phyloP scores from a whole-genome alignment of 1,284 basidiomycete genomes.

The Pascua sp. region DNA sequence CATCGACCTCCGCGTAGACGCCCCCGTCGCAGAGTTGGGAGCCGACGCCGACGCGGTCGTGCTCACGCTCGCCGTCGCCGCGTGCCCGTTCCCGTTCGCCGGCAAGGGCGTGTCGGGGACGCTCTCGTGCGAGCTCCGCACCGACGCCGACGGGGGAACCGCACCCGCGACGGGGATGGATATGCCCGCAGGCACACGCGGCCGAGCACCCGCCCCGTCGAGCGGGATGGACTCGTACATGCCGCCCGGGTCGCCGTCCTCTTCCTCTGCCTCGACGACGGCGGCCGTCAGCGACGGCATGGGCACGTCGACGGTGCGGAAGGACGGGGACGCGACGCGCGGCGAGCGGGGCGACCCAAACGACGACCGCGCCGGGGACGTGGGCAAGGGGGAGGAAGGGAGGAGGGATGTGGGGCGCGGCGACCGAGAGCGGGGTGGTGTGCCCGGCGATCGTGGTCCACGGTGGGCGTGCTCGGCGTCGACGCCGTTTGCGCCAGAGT shows the following conservation, averaged over 20 bases:
- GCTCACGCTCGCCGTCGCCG: conserved; percentile 1
- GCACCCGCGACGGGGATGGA: background rate
- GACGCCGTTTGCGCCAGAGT: too few species aligned
- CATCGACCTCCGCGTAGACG: background rate
- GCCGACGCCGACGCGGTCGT: background rate
- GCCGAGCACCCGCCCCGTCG: conserved; percentile 4
- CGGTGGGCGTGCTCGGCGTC: too few species aligned
- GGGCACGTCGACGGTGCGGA: conserved; percentile 9
- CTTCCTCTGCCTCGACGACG: conserved; percentile 4
- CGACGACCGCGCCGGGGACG: too few species aligned
- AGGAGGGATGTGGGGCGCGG: too few species aligned
- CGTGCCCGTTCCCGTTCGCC: background rate
- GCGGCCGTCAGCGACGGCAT: background rate
- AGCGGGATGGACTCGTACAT: conserved; percentile 41
- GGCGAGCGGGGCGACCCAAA: too few species aligned
- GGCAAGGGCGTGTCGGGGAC: conserved; percentile 9
- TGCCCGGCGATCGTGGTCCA: too few species aligned
- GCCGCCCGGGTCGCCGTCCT: conserved; percentile 19
- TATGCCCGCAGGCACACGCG: background rate
- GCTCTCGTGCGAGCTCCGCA: background rate
- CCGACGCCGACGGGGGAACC: too few species aligned
- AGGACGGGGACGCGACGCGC: background rate
- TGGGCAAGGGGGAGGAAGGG: too few species aligned
- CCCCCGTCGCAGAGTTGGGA: background rate
- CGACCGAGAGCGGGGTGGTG: too few species aligned